Evolutionary conservation across 345 rosid genomes (phyloP).

Genomic region (Citrus cavaleriei): DNA sequence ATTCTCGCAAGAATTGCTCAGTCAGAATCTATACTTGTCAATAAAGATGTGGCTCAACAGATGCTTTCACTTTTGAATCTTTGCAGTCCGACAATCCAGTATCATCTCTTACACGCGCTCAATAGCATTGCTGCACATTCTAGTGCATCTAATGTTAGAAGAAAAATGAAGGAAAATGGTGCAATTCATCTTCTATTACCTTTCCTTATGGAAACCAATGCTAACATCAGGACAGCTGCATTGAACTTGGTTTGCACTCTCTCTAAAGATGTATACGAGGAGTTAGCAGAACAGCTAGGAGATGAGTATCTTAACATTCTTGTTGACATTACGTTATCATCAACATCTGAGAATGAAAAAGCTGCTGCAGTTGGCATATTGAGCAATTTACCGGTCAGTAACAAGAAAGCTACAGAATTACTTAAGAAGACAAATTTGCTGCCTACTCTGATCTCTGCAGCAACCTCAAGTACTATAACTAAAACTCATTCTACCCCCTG

Average conservation of each 20-base stretch:
- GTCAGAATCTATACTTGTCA: constrained; percentile 55
- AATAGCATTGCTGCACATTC: constrained; percentile 52
- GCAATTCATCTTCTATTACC: constrained; percentile 63
- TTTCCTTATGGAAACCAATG: constrained; percentile 43
- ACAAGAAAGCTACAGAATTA: constrained; percentile 47
- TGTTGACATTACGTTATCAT: constrained; percentile 32
- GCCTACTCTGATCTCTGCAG: constrained; percentile 37
- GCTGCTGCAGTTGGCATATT: constrained; percentile 60
- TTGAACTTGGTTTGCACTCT: constrained; percentile 53
- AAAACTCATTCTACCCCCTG: constrained; percentile 8
- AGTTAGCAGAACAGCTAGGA: constrained; percentile 55
- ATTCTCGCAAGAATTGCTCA: constrained; percentile 62
- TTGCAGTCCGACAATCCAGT: constrained; percentile 49
- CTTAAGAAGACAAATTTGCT: constrained; percentile 40
- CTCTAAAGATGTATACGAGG: constrained; percentile 41
- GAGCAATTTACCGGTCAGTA: constrained; percentile 43
- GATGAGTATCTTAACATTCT: constrained; percentile 34
- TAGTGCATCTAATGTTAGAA: constrained; percentile 47
- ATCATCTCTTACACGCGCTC: constrained; percentile 60
- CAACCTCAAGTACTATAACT: constrained; percentile 23
- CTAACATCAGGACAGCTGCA: constrained; percentile 43
- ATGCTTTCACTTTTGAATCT: constrained; percentile 71
- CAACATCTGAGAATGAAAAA: constrained; percentile 37
- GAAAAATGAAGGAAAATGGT: constrained; percentile 62
- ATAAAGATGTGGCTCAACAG: constrained; percentile 62